Base-by-base conservation (phyloP, 2,329 filamentous ascomycete species). In the Hymenoscyphus scutula region DNA sequence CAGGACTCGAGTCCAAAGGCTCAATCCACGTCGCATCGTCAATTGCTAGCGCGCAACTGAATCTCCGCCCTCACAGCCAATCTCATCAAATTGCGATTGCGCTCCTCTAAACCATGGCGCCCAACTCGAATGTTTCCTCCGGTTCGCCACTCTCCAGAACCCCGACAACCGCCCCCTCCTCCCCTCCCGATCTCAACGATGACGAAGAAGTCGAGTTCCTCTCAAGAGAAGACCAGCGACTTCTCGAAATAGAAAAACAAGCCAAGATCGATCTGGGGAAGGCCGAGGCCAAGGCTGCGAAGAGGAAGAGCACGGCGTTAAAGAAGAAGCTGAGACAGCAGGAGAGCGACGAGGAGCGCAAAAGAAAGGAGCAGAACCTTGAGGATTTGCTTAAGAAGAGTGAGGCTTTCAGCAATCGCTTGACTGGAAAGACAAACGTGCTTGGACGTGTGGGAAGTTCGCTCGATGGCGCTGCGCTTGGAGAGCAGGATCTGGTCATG, bases 401-500 rank as follows among this genome's bases (percentile, higher is more conserved):
- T 56, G 83, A 81, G 10, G 80, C 84, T 0, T 89, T 88, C 62
- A 84, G 82, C 25, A 82, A 87, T 41, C 86, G 88, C 10, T 71
- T 89, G 1, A 88, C 84, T 0, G 82, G 84, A 61, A 88, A 87
- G 74, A 88, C 86, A 0, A 80, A 86, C 57, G 84, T 83, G 0
- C 77, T 89, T 0, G 86, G 86, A 1, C 80, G 85, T 1, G 84
- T 88, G 0, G 86, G 86, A 2, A 84, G 82, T 2, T 80, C 81
- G 8, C 77, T 88, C 1, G 83, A 87, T 62, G 85, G 85, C 13
- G 81, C 86, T 68, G 77, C 82, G 0, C 74, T 88, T 0, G 84
- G 84, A 5, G 84, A 87, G 64, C 85, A 87, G 60, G 83, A 92
- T 60, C 76, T 97, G 17, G 82, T 87, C 62, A 91, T 96, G 74